Evolutionary conservation across 768 basidiomycete species (phyloP).

Genomic region (Lactarius indigo): DNA sequence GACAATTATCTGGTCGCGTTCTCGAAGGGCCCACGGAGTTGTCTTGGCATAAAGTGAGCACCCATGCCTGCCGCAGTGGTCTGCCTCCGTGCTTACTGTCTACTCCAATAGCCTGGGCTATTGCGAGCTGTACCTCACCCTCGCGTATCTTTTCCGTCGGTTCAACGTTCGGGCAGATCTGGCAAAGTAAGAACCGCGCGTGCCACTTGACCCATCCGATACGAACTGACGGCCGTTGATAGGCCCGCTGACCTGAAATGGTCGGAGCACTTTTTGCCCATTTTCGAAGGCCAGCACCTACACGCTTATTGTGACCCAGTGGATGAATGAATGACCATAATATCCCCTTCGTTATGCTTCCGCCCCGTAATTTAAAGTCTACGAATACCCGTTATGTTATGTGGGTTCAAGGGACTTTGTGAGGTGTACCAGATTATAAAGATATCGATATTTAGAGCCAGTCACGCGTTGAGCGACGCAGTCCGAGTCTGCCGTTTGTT

Average conservation of each 20-base stretch:
- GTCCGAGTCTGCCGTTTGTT: too few species aligned
- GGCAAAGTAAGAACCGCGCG: background rate
- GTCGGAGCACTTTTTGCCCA: slow-evolving; percentile 17
- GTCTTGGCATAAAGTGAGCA: slow-evolving; percentile 26
- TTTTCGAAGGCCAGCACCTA: slow-evolving; percentile 18
- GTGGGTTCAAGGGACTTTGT: background rate
- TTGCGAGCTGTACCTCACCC: slow-evolving; percentile 25
- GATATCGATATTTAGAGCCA: background rate
- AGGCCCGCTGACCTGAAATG: slow-evolving; percentile 16
- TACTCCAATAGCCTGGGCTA: slow-evolving; percentile 20
- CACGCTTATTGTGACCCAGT: slow-evolving; percentile 20
- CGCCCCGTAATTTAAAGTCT: background rate
- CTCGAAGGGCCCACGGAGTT: slow-evolving; percentile 26
- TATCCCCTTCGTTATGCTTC: background rate
- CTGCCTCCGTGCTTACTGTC: background rate
- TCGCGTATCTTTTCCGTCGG: slow-evolving; percentile 28
- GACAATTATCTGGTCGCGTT: slow-evolving; percentile 23
- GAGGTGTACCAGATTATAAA: background rate
- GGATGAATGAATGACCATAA: slow-evolving; percentile 14
- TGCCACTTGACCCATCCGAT: too few species aligned
- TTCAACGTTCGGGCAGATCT: slow-evolving; percentile 23
- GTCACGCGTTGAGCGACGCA: too few species aligned
- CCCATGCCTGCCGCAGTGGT: too few species aligned
- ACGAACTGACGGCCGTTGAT: background rate
- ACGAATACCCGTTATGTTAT: background rate